Evolutionary conservation across 345 rosid genomes (phyloP).

Genomic region (Noccaea caerulescens): DNA sequence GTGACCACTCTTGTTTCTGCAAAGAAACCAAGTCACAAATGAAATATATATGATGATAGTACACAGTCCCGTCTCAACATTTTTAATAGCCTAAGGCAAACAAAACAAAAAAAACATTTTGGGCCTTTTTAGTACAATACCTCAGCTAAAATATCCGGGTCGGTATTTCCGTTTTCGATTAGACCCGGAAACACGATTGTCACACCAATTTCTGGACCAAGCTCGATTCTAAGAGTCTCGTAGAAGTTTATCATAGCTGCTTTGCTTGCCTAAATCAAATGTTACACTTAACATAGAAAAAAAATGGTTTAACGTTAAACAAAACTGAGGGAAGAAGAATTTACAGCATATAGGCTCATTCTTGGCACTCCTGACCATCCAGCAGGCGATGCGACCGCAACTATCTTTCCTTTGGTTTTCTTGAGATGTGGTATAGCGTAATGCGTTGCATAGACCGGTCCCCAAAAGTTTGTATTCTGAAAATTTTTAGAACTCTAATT

Average conservation of each 20-base stretch:
- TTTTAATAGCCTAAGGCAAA: no score
- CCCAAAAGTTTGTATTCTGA: slow-evolving; percentile 70
- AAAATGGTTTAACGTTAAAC: neutral
- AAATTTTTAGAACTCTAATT: neutral
- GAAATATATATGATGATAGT: neutral
- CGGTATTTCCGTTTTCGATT: slow-evolving; percentile 50
- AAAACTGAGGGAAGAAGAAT: neutral
- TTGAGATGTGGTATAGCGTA: slow-evolving; percentile 60
- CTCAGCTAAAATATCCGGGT: slow-evolving; percentile 39
- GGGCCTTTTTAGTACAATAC: slow-evolving; percentile 14
- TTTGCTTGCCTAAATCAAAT: slow-evolving; percentile 58
- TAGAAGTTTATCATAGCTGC: slow-evolving; percentile 55
- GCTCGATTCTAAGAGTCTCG: slow-evolving; percentile 59
- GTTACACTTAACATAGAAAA: neutral
- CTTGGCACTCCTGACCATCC: slow-evolving; percentile 53
- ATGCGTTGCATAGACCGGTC: slow-evolving; percentile 50
- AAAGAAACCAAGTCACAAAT: slow-evolving; percentile 1
- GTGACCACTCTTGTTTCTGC: slow-evolving; percentile 40
- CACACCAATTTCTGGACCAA: slow-evolving; percentile 46
- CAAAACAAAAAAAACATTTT: no score
- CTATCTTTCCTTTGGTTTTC: slow-evolving; percentile 56
- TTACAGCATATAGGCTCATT: slow-evolving; percentile 57
- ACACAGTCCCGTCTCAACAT: no score
- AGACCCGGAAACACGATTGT: slow-evolving; percentile 59
- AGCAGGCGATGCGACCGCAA: slow-evolving; percentile 52